These are phyloP conservation scores for Dothideomycetes sp. DNA, from an alignment of 2,329 filamentous ascomycete species.

Conservation along the genomic window DNA sequence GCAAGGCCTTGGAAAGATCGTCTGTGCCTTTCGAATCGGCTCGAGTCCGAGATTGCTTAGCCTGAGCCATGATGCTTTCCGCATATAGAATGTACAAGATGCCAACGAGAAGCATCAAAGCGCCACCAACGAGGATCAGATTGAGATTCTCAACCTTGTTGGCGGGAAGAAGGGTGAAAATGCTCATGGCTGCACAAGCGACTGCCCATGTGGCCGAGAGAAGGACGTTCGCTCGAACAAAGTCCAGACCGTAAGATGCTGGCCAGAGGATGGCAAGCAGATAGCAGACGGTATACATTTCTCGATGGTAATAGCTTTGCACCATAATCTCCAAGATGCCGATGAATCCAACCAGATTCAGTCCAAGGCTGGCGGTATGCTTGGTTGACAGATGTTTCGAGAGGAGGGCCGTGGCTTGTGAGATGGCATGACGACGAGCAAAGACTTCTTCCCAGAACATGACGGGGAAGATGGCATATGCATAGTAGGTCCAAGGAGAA, in stretches of 20 bases:
- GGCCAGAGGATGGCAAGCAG: conserved; percentile 71
- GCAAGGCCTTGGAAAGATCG: conserved; percentile 44
- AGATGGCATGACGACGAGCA: conserved; percentile 59
- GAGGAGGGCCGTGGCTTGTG: conserved; percentile 54
- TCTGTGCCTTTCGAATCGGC: too few species aligned
- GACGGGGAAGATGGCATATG: conserved; percentile 83
- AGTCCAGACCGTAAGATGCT: conserved; percentile 57
- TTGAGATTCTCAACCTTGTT: conserved; percentile 70
- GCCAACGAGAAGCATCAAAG: conserved; percentile 66
- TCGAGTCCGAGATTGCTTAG: too few species aligned
- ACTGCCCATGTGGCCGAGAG: conserved; percentile 62
- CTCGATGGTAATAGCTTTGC: conserved; percentile 80
- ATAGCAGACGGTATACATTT: conserved; percentile 76
- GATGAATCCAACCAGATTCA: conserved; percentile 59
- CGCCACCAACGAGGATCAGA: conserved; percentile 64
- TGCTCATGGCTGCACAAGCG: conserved; percentile 74
- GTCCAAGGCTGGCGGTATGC: conserved; percentile 45
- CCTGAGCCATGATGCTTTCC: conserved; percentile 43
- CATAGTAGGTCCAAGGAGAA: conserved; percentile 77
- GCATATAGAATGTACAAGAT: conserved; percentile 72
- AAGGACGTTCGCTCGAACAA: conserved; percentile 54
- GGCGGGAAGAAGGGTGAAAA: conserved; percentile 79
- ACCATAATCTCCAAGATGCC: conserved; percentile 69
- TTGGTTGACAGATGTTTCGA: conserved; percentile 55
- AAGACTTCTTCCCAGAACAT: conserved; percentile 96